Evolutionary conservation across 1,284 basidiomycete species (phyloP), one percentile per base, ranked within the genome.

Genomic region (Microbotryum intermedium): DNA sequence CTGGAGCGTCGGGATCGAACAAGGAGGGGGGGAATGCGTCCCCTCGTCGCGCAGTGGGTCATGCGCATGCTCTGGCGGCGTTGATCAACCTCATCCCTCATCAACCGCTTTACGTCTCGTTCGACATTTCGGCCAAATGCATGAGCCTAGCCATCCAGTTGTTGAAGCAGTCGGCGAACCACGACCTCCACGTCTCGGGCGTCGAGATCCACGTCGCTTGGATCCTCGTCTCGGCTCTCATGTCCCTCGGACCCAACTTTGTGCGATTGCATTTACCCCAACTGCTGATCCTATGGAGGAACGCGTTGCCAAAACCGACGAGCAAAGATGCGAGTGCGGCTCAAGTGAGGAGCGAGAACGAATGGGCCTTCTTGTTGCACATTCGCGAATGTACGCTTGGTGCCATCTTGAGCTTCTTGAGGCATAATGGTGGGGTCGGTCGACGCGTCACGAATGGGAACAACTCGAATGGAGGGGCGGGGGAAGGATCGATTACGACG

Each of bases 151-250:
- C 94, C 1, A 90, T 89, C 1, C 84, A 88, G 57, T 81, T 98
- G 13, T 81, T 98, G 59, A 97, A 95, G 74, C 83, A 86, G 45
- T 86, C 89, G 1, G 89, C 88, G 16, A 90, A 95, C 60, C 93
- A 97, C 72, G 88, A 93, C 58, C 79, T 97, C 51, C 80, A 82
- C 54, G 76, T 89, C 39, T 91, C 90, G 0, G 82, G 82, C 9
- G 80, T 90, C 49, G 92, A 97, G 73, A 85, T 97, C 11, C 90
- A 93, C 71, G 86, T 94, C 3, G 91, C 94, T 0, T 98, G 95
- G 95, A 90, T 86, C 18, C 78, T 90, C 44, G 88, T 98, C 59
- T 86, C 88, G 0, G 85, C 90, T 0, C 78, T 98, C 53, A 92
- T 97, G 87, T 82, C 87, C 5, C 84, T 97, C 4, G 94, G 94